Base-by-base conservation (phyloP, 371 early-diverging fungal genomes). In the Gilbertella persicaria region DNA sequence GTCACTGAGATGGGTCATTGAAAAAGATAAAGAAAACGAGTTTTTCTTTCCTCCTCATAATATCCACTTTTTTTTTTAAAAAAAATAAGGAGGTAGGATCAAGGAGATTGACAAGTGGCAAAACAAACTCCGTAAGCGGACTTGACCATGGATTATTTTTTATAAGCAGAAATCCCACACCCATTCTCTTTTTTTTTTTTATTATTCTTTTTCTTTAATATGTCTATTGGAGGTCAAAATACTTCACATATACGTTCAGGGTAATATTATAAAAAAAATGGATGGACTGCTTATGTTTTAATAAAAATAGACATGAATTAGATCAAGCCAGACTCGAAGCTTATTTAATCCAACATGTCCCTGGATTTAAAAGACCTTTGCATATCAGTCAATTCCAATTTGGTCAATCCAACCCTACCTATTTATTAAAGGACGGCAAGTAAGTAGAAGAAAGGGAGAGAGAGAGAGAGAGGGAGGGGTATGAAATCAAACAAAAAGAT, bases 351-450 rank as follows among this genome's bases (percentile, higher is more conserved):
- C 53, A 76, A 17, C 50, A 71, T 42, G 60, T 84, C 12, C 68
- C 78, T 19, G 80, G 69, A 7, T 76, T 96, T 42, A 60, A 56
- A 10, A 47, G 67, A 19, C 95, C 95, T 6, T 64, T 94, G 44
- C 58, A 78, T 19, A 63, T 93, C 35, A 79, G 77, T 45, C 94
- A 94, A 72, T 96, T 96, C 72, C 85, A 85, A 57, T 74, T 90
- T 12, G 96, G 96, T 0, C 95, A 95, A 55, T 88, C 89, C 62
- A 96, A 96, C 66, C 96, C 96, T 5, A 96, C 96, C 6, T 96
- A 89, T 58, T 73, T 90, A 16, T 50, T 91, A 52, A 82, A 73
- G 19, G 87, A 87, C 51, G 78, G 76, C 46, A 84, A 80, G 83
- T 87, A 82, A 62, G 78, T 66, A n/a, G 9, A 12, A 10, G 6